Evolutionary conservation across 2,329 filamentous ascomycete species (phyloP).

Genomic region (Aspergillus fructus): DNA sequence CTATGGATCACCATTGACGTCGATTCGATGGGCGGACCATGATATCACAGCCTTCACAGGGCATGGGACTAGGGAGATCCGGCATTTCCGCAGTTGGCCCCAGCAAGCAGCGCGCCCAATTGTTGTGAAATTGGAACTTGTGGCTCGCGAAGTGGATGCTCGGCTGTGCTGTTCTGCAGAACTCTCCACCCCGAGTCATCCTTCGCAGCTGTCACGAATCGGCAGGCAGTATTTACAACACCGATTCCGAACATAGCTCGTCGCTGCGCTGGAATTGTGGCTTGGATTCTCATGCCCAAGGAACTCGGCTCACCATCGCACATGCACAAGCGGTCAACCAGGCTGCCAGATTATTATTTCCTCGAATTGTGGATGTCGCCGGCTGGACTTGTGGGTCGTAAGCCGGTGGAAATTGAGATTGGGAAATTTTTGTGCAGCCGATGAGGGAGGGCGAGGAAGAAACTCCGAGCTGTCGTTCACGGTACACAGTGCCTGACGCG

Average conservation of each 20-base stretch:
- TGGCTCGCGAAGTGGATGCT: not conserved
- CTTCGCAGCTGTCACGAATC: not conserved
- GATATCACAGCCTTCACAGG: not conserved
- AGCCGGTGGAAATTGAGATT: not conserved
- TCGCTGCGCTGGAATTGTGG: not conserved
- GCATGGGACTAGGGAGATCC: not conserved
- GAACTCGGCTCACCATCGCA: not conserved
- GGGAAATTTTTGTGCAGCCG: not conserved
- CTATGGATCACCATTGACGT: conserved; percentile 1
- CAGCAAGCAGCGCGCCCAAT: not conserved
- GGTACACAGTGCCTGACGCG: not conserved
- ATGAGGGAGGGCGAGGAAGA: not conserved
- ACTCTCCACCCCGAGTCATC: not conserved
- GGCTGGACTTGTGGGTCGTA: not conserved
- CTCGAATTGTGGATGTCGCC: not conserved
- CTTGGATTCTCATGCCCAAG: not conserved
- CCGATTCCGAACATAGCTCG: not conserved
- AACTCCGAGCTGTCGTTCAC: not conserved
- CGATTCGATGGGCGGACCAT: not conserved
- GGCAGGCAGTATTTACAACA: not conserved
- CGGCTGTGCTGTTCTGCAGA: not conserved
- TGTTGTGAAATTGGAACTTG: not conserved
- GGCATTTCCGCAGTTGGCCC: conserved; percentile 7
- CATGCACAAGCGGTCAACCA: not conserved
- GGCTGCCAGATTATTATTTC: conserved; percentile 5